These are phyloP conservation scores for Apophysomyces trapeziformis DNA, from an alignment of 371 early-diverging fungal genomes.

Conservation along the genomic window DNA sequence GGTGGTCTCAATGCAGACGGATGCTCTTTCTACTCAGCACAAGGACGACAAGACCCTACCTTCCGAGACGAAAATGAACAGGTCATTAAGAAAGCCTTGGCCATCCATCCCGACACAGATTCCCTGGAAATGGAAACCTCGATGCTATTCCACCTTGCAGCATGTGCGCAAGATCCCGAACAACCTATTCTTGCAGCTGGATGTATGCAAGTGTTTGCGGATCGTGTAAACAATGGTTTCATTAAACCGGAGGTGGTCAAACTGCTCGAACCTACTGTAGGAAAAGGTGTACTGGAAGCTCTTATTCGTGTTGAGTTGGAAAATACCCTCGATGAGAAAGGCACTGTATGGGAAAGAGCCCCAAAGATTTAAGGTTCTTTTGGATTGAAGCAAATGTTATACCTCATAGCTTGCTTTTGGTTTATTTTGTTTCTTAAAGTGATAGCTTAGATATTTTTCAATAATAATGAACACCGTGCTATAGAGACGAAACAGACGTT, in stretches of 20 bases:
- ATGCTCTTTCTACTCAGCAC: constrained; percentile 92
- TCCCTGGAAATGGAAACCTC: constrained; percentile 94
- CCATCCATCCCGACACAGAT: constrained; percentile 61
- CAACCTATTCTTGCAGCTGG: constrained; percentile 78
- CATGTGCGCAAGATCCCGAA: constrained; percentile 39
- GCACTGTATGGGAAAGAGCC: constrained; percentile 69
- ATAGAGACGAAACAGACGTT: no score
- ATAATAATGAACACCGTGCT: no score
- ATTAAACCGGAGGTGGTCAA: constrained; percentile 71
- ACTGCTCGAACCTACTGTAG: constrained; percentile 64
- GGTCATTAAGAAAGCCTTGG: constrained; percentile 58
- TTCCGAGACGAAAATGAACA: constrained; percentile 83
- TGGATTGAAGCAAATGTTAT: no score
- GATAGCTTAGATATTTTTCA: no score
- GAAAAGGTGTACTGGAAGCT: constrained; percentile 78
- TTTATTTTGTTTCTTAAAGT: no score
- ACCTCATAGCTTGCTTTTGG: no score
- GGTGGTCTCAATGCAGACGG: constrained; percentile 83
- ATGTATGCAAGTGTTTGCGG: constrained; percentile 86
- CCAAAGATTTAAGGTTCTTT: not conserved
- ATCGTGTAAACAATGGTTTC: constrained; percentile 73
- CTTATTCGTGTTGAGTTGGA: constrained; percentile 55
- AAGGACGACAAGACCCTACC: constrained; percentile 78
- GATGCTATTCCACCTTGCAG: constrained; percentile 85
- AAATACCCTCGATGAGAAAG: constrained; percentile 52